Conservation (phyloP, 345 rosid species). For the Dipteronia dyeriana region DNA sequence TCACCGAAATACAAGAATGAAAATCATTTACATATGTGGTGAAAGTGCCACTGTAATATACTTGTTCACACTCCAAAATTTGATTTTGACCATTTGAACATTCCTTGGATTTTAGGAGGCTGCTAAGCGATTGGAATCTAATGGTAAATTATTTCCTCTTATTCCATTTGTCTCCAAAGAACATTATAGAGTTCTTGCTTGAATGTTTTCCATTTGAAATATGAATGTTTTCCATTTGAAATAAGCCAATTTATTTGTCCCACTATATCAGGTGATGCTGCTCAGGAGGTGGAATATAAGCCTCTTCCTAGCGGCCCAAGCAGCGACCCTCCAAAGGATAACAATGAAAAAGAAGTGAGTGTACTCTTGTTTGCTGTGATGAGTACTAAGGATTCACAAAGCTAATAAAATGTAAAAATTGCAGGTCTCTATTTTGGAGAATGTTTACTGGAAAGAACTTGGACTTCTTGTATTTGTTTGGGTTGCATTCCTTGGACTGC, state of each 20-base stretch:
- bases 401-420: slow-evolving; percentile 3
- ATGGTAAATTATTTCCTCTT: slow-evolving; percentile 27
- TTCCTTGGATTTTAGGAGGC: slow-evolving; percentile 35
- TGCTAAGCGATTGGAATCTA: slow-evolving; percentile 28
- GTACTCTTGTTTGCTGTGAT: slow-evolving; percentile 6
- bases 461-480: slow-evolving; percentile 50
- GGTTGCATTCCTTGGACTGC: slow-evolving; percentile 46
- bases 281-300: slow-evolving; percentile 31
- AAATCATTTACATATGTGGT: not conserved
- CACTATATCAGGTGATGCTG: slow-evolving; percentile 25
- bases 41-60: not conserved
- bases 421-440: slow-evolving; percentile 42
- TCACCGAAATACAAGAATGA: not conserved
- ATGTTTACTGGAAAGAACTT: slow-evolving; percentile 48
- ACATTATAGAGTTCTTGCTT: not conserved
- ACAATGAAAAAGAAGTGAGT: slow-evolving; percentile 26
- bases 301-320: slow-evolving; percentile 35
- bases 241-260: not conserved
- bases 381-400: slow-evolving; percentile 4
- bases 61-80: not conserved
- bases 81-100: slow-evolving; percentile 9
- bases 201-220: not conserved
- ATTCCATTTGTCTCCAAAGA: not conserved
- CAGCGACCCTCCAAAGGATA: slow-evolving; percentile 9
- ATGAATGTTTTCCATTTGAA: not conserved